Base-by-base conservation (phyloP, 1,284 basidiomycete genomes). In the Neotropicomus parvogracilis region DNA sequence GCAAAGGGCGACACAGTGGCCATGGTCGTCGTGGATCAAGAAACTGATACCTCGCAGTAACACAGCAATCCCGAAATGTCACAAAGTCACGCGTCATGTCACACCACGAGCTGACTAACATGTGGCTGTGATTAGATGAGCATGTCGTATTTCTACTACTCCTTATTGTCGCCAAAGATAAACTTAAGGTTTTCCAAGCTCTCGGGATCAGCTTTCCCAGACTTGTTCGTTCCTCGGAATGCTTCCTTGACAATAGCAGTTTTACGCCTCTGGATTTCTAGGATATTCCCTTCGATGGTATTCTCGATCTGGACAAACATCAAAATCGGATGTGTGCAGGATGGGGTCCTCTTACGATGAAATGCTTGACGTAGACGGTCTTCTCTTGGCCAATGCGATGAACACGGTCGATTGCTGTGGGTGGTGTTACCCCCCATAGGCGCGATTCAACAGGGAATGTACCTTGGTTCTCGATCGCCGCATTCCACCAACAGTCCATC, bases 401-500 rank as follows among this genome's bases (percentile, higher is more conserved):
- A 17, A 92, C 85, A 11, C 86, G 78, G 59, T 89, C 86, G 57
- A 88, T 84, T 13, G 86, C 86, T 88, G 41, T 16, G 28, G 12
- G 43, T 1, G 33, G 41, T 19, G 29, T 57, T 57, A 64, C 54
- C 57, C 19, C 62, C 5, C 55, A 64, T 24, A 48, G n/a, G 14
- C 6, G 35, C 8, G 1, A 14, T 14, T 28, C 11, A 40, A n/a
- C 13, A 2, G 16, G 24, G 49, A 10, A 62, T 72, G 55, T 54
- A 90, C 89, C 92, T 77, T 97, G 93, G 55, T 88, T 86, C 67
- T 95, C 92, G 17, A 80, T 86, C 0, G 91, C 91, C 20, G 90
- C 82, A 64, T 94, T 95, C 91, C 91, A 95, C 91, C 91, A 95
- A 54, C 91, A 94, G 59, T 95, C 93, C 90, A 95, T 93, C 90